phyloP scores from a whole-genome alignment of 495 filamentous ascomycete species.

The Trichodelitschia bisporula region DNA sequence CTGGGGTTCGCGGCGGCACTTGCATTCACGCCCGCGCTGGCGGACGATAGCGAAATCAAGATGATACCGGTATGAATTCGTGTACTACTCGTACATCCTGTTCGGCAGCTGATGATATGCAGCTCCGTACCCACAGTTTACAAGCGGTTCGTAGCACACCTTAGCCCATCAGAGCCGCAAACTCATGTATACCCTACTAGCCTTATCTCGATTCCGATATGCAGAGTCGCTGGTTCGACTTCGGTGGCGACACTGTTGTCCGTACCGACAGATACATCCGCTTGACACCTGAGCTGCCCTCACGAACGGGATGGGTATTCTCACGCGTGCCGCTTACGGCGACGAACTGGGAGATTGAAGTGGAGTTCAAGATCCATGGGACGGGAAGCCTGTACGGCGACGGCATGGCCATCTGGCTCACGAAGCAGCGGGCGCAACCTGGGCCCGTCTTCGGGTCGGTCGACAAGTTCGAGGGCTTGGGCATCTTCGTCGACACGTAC shows the following conservation, averaged over 20 bases:
- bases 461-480: conserved; percentile 84
- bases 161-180: background rate
- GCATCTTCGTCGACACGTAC: conserved; percentile 97
- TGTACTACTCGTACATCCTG: no score
- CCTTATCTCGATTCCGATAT: conserved; percentile 96
- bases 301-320: conserved; percentile 80
- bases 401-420: conserved; percentile 96
- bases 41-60: no score
- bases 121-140: conserved; percentile 3
- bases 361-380: conserved; percentile 82
- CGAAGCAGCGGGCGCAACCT: conserved; percentile 58
- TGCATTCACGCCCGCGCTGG: no score
- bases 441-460: conserved; percentile 75
- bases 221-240: conserved; percentile 98
- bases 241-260: conserved; percentile 86
- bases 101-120: no score
- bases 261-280: conserved; percentile 91
- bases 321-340: conserved; percentile 85
- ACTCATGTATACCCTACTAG: conserved; percentile 19
- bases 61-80: no score
- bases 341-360: conserved; percentile 97
- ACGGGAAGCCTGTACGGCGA: conserved; percentile 77
- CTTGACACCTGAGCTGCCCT: conserved; percentile 70
- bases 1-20: no score
- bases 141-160: conserved; percentile 17